These are phyloP conservation scores for Musa balbisiana DNA, from an alignment of 202 grass and related monocot species.

Conservation along the genomic window DNA sequence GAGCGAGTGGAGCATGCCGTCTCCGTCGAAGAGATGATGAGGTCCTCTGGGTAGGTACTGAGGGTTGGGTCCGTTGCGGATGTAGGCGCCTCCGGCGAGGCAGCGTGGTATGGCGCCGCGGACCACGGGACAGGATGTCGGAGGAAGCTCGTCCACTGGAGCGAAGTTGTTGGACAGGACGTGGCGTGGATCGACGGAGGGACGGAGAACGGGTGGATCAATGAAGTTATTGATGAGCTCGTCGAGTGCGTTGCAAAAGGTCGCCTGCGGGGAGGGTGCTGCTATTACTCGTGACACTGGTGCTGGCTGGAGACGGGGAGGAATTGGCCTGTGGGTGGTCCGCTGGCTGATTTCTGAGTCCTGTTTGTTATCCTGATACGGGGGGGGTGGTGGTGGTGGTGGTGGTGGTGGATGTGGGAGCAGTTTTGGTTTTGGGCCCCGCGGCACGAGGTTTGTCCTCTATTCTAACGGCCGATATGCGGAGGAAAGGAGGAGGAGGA, in stretches of 20 bases:
- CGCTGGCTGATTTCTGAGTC: no score
- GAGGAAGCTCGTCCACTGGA: constrained; percentile 79
- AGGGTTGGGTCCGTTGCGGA: constrained; percentile 93
- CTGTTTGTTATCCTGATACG: neutral
- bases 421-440: neutral
- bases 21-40: constrained; percentile 84
- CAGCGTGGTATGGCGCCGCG: constrained; percentile 70
- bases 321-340: neutral
- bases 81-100: constrained; percentile 81
- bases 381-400: neutral
- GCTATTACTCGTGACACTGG: neutral
- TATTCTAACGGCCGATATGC: neutral
- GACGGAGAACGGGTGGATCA: constrained; percentile 56
- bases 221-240: constrained; percentile 82
- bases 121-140: constrained; percentile 57
- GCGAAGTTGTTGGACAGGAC: constrained; percentile 69
- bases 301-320: neutral
- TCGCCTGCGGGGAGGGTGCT: constrained; percentile 33
- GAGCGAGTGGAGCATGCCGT: constrained; percentile 93
- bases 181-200: constrained; percentile 63
- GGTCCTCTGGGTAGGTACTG: constrained; percentile 71
- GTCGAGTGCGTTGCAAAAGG: constrained; percentile 73
- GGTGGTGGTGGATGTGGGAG: neutral
- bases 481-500: neutral
- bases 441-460: constrained; percentile 1